A percentile compares a stretch with the other conserved stretches of the same genome.
These are phyloP conservation scores for Prunus armeniaca DNA, from an alignment of 306 rosid species.

Conservation along the genomic window DNA sequence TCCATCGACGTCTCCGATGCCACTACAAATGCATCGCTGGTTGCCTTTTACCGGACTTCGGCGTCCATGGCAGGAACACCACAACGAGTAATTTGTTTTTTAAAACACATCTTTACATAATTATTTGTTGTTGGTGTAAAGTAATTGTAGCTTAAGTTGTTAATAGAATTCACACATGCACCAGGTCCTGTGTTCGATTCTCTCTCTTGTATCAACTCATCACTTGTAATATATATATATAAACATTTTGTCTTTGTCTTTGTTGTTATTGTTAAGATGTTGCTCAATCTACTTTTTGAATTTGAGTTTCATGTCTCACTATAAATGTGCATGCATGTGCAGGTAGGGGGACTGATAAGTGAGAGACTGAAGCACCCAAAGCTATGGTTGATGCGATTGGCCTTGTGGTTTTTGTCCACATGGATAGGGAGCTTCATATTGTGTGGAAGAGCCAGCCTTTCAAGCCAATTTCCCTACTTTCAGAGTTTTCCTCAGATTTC, in stretches of 20 bases:
- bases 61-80: conserved; percentile 68
- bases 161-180: neutral
- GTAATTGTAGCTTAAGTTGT: neutral
- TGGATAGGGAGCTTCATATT: conserved; percentile 56
- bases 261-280: neutral
- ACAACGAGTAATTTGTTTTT: conserved; percentile 35
- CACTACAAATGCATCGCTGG: conserved; percentile 19
- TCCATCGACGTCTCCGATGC: conserved; percentile 29
- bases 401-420: conserved; percentile 52
- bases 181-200: neutral
- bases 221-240: too few species aligned
- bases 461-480: conserved; percentile 49
- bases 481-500: conserved; percentile 29
- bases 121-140: neutral
- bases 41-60: conserved; percentile 42
- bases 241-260: too few species aligned
- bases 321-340: conserved; percentile 13
- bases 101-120: neutral
- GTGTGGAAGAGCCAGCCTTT: conserved; percentile 40
- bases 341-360: conserved; percentile 50
- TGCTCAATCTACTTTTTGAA: too few species aligned
- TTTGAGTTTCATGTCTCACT: too few species aligned
- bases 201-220: neutral
- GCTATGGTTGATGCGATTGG: conserved; percentile 34
- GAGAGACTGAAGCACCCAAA: conserved; percentile 53